Conservation (phyloP, 2,329 filamentous ascomycete species). For the Colletotrichum acutatum region DNA sequence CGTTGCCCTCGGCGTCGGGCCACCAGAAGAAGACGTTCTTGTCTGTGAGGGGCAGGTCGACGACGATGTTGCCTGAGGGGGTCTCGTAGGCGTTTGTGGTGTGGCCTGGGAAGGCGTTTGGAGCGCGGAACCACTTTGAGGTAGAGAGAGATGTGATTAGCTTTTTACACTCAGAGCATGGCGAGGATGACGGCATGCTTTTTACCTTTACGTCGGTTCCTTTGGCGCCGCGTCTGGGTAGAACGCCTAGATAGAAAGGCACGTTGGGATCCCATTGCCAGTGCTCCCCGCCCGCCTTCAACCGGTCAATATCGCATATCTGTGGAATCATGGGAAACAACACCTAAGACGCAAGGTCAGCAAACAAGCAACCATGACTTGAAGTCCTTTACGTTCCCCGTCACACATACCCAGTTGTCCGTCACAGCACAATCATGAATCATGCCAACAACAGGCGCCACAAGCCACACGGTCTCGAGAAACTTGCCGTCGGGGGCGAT, state of each 20-base stretch:
- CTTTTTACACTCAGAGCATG: background rate
- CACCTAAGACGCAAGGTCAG: background rate
- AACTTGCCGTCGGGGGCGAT: constrained; percentile 44
- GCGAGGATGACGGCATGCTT: fast-evolving
- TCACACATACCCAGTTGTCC: constrained; percentile 48
- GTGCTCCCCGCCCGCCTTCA: constrained; percentile 52
- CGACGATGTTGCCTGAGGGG: constrained; percentile 42
- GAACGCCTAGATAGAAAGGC: constrained; percentile 22
- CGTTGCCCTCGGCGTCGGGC: constrained; percentile 49
- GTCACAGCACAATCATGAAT: constrained; percentile 56
- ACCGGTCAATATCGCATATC: constrained; percentile 27
- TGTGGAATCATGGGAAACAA: constrained; percentile 21
- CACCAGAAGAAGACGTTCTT: constrained; percentile 56
- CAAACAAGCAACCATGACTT: too few relatives aligned
- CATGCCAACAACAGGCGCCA: constrained; percentile 48
- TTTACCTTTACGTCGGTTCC: constrained; percentile 23
- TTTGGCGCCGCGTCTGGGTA: constrained; percentile 22
- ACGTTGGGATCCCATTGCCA: constrained; percentile 48
- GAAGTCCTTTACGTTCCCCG: background rate
- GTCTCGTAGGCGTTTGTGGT: constrained; percentile 50
- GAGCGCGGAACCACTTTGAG: constrained; percentile 49
- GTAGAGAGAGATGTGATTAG: background rate
- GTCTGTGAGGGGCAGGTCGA: constrained; percentile 50
- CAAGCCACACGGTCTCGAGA: constrained; percentile 46
- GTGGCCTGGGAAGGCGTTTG: constrained; percentile 49